Evolutionary conservation across 768 basidiomycete species (phyloP).

Genomic region (Crepidotus variabilis): DNA sequence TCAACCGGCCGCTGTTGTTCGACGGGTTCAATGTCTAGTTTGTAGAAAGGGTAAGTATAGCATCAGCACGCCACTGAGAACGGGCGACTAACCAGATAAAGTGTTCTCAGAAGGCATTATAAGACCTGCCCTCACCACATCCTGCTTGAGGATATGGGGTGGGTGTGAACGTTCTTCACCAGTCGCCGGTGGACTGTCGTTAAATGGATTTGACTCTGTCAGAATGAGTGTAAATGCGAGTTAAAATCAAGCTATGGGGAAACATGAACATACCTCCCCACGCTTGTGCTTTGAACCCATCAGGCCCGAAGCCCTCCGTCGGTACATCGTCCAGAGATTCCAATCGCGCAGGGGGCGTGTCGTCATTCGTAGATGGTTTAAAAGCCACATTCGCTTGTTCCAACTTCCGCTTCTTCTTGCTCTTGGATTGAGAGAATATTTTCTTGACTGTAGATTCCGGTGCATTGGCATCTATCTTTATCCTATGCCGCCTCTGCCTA

Average conservation of each 20-base stretch:
- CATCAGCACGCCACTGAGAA: background rate
- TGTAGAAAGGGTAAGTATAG: background rate
- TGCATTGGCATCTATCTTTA: no score
- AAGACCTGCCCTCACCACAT: slow-evolving; percentile 4
- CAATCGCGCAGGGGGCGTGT: no score
- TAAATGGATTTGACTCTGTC: background rate
- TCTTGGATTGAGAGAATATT: no score
- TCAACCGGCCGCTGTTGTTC: slow-evolving; percentile 54
- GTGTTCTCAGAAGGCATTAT: background rate
- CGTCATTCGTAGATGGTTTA: background rate
- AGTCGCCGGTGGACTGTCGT: background rate
- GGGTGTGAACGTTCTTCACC: slow-evolving; percentile 7
- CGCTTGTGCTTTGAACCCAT: no score
- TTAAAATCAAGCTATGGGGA: background rate
- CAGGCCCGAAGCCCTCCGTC: no score
- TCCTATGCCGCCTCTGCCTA: no score
- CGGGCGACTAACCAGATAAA: slow-evolving; percentile 8
- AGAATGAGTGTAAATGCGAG: background rate
- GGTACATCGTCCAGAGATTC: no score
- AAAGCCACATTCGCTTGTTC: background rate
- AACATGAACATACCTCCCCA: slow-evolving; percentile 1
- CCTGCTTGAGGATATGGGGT: slow-evolving; percentile 12
- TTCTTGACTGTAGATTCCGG: no score
- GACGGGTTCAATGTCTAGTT: slow-evolving; percentile 40
- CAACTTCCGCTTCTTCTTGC: no score